Evolutionary conservation across 352 stramenopile genomes (phyloP).

Genomic region (Blastocystis sp.): DNA sequence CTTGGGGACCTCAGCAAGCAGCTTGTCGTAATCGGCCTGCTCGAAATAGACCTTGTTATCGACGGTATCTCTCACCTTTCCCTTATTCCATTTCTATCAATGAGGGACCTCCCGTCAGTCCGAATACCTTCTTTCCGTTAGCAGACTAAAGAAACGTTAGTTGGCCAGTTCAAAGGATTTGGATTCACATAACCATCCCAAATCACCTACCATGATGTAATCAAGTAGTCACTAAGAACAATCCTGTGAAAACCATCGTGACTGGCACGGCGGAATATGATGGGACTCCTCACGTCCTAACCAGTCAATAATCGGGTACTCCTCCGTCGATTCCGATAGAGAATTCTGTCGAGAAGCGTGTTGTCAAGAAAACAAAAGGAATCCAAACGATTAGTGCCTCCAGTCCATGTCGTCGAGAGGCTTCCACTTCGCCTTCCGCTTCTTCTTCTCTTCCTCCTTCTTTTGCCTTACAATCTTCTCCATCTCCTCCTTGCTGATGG

Average conservation of each 20-base stretch:
- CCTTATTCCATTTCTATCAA: slow-evolving; percentile 56
- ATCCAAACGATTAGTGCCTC: too few species aligned
- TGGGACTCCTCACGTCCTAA: neutral
- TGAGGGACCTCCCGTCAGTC: neutral
- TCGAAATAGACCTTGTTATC: slow-evolving; percentile 57
- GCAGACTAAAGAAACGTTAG: slow-evolving; percentile 49
- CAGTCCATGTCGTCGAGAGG: slow-evolving; percentile 33
- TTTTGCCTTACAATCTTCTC: neutral
- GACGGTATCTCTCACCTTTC: slow-evolving; percentile 56
- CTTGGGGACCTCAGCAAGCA: slow-evolving; percentile 55
- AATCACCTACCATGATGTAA: slow-evolving; percentile 42
- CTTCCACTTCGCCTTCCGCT: neutral
- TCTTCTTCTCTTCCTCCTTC: slow-evolving; percentile 3
- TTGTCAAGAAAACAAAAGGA: neutral
- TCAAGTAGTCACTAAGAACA: slow-evolving; percentile 55
- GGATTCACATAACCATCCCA: neutral
- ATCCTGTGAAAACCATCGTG: slow-evolving; percentile 14
- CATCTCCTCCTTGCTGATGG: slow-evolving; percentile 50
- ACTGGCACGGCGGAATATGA: neutral
- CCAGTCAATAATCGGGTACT: neutral
- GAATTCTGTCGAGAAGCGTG: neutral
- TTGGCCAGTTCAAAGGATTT: neutral
- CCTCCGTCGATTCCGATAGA: neutral
- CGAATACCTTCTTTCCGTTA: slow-evolving; percentile 54
- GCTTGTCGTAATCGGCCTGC: slow-evolving; percentile 53